Evolutionary conservation across 202 grass and related monocot genomes (phyloP).

Genomic region (Panicum virgatum): DNA sequence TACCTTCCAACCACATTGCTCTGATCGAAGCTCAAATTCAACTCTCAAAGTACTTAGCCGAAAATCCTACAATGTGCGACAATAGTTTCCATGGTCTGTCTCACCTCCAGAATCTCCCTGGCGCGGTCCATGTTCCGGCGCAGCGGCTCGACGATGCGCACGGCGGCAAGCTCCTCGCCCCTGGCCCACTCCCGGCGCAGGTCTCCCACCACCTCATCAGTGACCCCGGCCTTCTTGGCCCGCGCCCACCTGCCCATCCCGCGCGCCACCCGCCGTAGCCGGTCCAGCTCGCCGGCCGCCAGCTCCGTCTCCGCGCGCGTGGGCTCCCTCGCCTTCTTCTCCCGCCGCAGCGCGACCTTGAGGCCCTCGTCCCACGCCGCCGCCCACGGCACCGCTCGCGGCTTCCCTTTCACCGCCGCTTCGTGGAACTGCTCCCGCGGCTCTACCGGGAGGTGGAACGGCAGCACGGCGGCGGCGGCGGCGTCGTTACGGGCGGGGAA

Average conservation of each 20-base stretch:
- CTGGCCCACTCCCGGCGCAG: constrained; percentile 51
- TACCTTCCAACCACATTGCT: neutral
- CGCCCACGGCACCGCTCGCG: constrained; percentile 36
- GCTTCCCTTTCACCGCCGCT: neutral
- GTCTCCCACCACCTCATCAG: constrained; percentile 62
- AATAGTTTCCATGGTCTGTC: neutral
- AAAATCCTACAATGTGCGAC: neutral
- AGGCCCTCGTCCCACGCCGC: constrained; percentile 32
- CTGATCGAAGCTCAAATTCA: neutral
- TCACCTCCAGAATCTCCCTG: constrained; percentile 59
- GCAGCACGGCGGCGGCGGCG: neutral
- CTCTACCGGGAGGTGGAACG: constrained; percentile 40
- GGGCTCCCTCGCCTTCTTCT: constrained; percentile 50
- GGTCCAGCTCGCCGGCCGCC: constrained; percentile 31
- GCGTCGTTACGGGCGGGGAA: neutral
- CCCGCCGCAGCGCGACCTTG: constrained; percentile 47
- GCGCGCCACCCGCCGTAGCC: constrained; percentile 40
- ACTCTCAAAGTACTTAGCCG: neutral
- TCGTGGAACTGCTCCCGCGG: neutral
- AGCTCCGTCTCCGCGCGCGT: constrained; percentile 44
- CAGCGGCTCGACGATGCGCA: constrained; percentile 84
- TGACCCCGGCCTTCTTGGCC: constrained; percentile 85
- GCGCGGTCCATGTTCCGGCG: constrained; percentile 78
- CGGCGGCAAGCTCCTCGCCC: constrained; percentile 52
- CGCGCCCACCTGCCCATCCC: constrained; percentile 51